Evolutionary conservation across 306 rosid species (phyloP).

Genomic region (Trifolium subterraneum): DNA sequence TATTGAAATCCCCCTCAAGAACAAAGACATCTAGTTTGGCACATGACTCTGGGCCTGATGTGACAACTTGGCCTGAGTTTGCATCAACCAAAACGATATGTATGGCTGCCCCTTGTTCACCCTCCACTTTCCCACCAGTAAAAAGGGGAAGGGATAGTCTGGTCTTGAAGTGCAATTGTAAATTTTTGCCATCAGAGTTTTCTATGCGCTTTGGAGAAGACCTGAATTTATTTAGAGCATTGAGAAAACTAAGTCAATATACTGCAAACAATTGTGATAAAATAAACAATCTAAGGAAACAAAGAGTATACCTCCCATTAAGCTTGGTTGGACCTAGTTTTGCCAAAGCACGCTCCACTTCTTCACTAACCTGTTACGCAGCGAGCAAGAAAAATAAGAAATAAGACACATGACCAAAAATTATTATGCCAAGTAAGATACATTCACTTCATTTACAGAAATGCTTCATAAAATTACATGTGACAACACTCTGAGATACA

Average conservation of each 20-base stretch:
- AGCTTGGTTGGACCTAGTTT: conserved; percentile 59
- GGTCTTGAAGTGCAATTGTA: conserved; percentile 69
- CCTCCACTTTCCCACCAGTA: conserved; percentile 89
- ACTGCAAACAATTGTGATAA: conserved; percentile 9
- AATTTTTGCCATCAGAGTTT: conserved; percentile 64
- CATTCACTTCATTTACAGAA: conserved; percentile 20
- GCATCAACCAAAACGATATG: conserved; percentile 73
- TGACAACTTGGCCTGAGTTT: conserved; percentile 54
- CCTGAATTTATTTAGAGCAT: conserved; percentile 54
- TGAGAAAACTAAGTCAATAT: conserved; percentile 38
- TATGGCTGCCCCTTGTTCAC: conserved; percentile 80
- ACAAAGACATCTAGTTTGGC: conserved; percentile 72
- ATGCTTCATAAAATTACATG: conserved; percentile 18
- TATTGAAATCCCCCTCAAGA: conserved; percentile 88
- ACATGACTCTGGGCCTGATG: conserved; percentile 69
- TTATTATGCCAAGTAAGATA: conserved; percentile 23
- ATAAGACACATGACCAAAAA: conserved; percentile 2
- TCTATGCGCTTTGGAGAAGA: conserved; percentile 68
- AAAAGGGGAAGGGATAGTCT: conserved; percentile 83
- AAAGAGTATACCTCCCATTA: conserved; percentile 49
- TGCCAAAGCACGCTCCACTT: conserved; percentile 72
- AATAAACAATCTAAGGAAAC: conserved; percentile 10
- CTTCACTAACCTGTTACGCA: conserved; percentile 62
- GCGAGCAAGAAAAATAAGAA: conserved; percentile 33
- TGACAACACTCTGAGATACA: background rate